These are phyloP conservation scores for Liriodendron chinense DNA, from an alignment of 164 flowering plant genomes.

Conservation along the genomic window DNA sequence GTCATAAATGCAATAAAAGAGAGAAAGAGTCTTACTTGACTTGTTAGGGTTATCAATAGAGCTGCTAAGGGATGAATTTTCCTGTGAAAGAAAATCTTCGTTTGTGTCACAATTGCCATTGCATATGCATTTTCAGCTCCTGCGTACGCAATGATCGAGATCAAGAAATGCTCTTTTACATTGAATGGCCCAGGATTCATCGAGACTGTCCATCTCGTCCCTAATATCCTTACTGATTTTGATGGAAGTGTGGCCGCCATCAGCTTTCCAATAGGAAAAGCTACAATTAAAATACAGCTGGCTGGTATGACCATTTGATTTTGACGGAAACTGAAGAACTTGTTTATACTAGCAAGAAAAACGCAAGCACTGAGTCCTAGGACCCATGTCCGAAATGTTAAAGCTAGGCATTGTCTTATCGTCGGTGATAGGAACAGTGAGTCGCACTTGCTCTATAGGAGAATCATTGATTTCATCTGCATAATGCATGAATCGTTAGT, in stretches of 20 bases:
- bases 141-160: not conserved
- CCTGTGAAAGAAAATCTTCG: slow-evolving; percentile 6
- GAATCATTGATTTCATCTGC: not conserved
- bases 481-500: no score
- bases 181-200: slow-evolving; percentile 10
- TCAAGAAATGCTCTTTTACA: slow-evolving; percentile 8
- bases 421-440: not conserved
- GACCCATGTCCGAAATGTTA: not conserved
- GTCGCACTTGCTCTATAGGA: not conserved
- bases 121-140: not conserved
- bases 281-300: not conserved
- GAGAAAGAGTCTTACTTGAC: slow-evolving; percentile 1
- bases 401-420: not conserved
- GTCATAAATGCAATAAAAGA: no score
- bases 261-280: not conserved
- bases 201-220: slow-evolving; percentile 1
- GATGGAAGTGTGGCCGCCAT: not conserved
- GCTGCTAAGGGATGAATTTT: slow-evolving; percentile 1
- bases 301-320: not conserved
- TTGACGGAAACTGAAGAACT: not conserved
- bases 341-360: not conserved
- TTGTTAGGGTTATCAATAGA: not conserved
- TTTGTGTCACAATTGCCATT: not conserved
- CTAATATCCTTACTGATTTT: not conserved
- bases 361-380: not conserved